Conservation (phyloP, 129 eudicot species). For the Arctium lappa region DNA sequence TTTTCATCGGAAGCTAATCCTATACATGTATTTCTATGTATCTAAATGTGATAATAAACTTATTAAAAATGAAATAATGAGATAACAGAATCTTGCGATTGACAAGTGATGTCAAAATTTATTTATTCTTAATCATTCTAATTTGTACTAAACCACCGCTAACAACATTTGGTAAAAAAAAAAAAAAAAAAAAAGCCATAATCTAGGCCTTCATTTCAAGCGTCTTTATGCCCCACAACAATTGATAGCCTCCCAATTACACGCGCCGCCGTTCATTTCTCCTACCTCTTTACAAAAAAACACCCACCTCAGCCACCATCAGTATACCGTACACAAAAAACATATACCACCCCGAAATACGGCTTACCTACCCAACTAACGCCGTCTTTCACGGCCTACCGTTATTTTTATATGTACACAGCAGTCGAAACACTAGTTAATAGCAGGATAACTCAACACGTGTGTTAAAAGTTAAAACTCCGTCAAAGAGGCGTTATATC, state of each 20-base stretch:
- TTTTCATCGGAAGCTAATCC: too few relatives aligned
- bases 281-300: slow-evolving; percentile 2
- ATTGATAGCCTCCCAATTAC: slow-evolving; percentile 2
- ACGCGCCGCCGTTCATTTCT: slow-evolving; percentile 44
- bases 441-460: slow-evolving; percentile 21
- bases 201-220: slow-evolving; percentile 27
- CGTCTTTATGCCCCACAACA: slow-evolving; percentile 16
- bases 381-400: slow-evolving; percentile 32
- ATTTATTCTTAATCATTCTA: slow-evolving; percentile 11
- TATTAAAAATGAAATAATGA: too few relatives aligned
- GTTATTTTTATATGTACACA: slow-evolving; percentile 26
- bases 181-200: slow-evolving; percentile 15
- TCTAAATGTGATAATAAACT: too few relatives aligned
- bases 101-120: background rate
- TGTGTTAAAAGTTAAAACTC: slow-evolving; percentile 63
- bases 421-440: background rate
- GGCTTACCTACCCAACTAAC: slow-evolving; percentile 23
- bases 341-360: background rate
- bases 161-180: background rate
- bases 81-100: background rate
- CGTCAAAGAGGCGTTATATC: slow-evolving; percentile 56
- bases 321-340: slow-evolving; percentile 16
- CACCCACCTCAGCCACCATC: slow-evolving; percentile 2
- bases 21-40: too few relatives aligned
- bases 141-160: slow-evolving; percentile 13